Percentiles rank a stretch among this genome's conserved stretches.
phyloP scores from a whole-genome alignment of 176 grass and related monocot species.

The Eleusine coracana region DNA sequence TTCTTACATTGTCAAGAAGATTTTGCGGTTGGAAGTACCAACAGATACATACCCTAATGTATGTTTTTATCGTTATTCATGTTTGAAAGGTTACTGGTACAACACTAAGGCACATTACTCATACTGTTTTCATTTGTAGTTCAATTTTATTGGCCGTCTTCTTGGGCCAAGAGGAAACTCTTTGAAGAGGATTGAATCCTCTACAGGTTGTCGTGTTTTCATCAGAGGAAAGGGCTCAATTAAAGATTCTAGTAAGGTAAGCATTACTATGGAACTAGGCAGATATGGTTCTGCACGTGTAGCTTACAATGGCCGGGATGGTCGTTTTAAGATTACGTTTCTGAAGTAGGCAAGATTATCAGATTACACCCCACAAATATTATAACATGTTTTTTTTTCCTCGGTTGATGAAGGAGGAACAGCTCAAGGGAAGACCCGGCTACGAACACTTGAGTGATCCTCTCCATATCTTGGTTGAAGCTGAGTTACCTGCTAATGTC shows the following conservation, averaged over 20 bases:
- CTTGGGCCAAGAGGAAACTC: constrained; percentile 98
- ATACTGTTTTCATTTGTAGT: constrained; percentile 51
- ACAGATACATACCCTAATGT: constrained; percentile 82
- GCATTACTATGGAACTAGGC: constrained; percentile 16
- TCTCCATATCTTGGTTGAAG: constrained; percentile 95
- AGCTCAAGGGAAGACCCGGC: constrained; percentile 84
- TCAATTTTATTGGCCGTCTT: constrained; percentile 98
- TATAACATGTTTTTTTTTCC: constrained; percentile 37
- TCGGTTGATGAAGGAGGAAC: constrained; percentile 76
- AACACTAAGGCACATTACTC: constrained; percentile 32
- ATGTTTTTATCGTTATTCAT: constrained; percentile 16
- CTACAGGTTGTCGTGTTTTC: constrained; percentile 96
- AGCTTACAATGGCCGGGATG: constrained; percentile 18
- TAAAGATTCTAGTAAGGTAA: constrained; percentile 93
- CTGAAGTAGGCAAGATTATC: background rate
- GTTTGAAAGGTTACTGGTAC: constrained; percentile 34
- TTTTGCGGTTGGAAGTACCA: constrained; percentile 88
- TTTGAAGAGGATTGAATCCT: constrained; percentile 91
- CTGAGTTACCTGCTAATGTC: constrained; percentile 86
- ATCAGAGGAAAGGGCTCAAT: constrained; percentile 98
- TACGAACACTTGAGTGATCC: constrained; percentile 96
- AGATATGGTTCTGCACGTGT: background rate
- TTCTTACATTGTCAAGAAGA: constrained; percentile 90
- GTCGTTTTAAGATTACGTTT: background rate
- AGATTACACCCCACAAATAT: background rate